Evolutionary conservation across 1,284 basidiomycete species (phyloP), one percentile per base, ranked within the genome.

Genomic region (Golubevia pallescens): DNA sequence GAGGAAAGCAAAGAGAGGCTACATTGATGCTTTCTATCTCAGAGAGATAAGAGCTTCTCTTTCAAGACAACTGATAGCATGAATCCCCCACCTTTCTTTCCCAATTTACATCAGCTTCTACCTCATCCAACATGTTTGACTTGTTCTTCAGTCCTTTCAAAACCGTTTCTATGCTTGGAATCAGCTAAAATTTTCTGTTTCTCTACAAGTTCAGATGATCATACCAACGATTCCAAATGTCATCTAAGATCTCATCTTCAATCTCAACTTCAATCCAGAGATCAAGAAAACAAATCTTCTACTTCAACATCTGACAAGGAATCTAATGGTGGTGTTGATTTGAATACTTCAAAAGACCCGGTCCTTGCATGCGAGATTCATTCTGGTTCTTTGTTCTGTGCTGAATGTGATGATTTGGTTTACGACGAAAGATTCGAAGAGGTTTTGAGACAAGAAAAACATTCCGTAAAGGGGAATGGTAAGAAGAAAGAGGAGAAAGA

Each of bases 101-200:
- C 16, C 19, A 20, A 24, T 53, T 52, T 20, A 54, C 51, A 55
- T 28, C 38, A 61, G 69, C 61, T 69, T 48, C 78, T 85, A 53
- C 73, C 74, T 55, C 77, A 82, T 63, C 83, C 83, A 0, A 68
- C 67, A 6, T 85, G 83, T 58, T 57, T 65, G 6, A 57, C 65
- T 5, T 85, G 83, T 54, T 59, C 63, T 20, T 58, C 71, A 14
- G 71, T 80, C 23, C 65, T 82, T 57, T 70, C 78, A 24, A 69
- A 77, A 4, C 83, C 83, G 0, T 85, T 77, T 61, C 65, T 85
- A 61, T 85, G 83, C 63, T 62, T 85, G 14, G 67, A 75, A 28
- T 84, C 80, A 65, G 78, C 78, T 5, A 66, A 62, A 53, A 70
- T 71, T 1, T 80, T 66, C 10, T 84, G 82, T 66, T 78, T 82